Evolutionary conservation across 2,329 filamentous ascomycete species (phyloP), one percentile per base, ranked within the genome.

Genomic region (Elsinoe fawcettii): DNA sequence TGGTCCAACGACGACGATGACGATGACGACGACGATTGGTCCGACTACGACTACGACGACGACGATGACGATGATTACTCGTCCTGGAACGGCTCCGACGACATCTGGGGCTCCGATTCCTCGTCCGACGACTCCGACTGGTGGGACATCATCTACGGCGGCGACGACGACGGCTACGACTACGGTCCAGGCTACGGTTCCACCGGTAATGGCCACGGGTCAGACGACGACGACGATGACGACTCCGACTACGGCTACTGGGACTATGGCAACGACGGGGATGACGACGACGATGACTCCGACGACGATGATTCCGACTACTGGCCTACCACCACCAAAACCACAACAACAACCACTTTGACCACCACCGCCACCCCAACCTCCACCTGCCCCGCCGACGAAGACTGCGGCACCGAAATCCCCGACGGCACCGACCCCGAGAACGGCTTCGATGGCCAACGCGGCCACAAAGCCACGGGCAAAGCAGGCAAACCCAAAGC

Each of bases 51-150:
- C n/a, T n/a, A n/a, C n/a, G n/a, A n/a, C n/a, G n/a, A n/a, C n/a
- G n/a, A n/a, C n/a, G n/a, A n/a, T n/a, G n/a, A n/a, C n/a, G n/a
- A n/a, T n/a, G n/a, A n/a, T n/a, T n/a, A n/a, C 34, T 30, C 30
- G 11, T 34, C 25, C 16, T 53, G 30, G 32, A 32, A 39, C 22
- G 49, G 49, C 25, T 12, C 49, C 12, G 8, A 27, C 37, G 53
- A 46, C 23, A 46, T 55, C 36, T 55, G 53, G 53, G 53, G 53
- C 36, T 23, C 41, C 37, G 27, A 16, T n/a, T n/a, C n/a, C n/a
- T n/a, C n/a, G n/a, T 7, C 25, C 22, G 32, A 39, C 34, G 32
- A 55, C 20, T 12, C 12, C 6, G 14, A 43, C 34, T 55, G 16
- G 23, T 47, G 22, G 22, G 44, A 27, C 22, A 22, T 16, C 25